Percentiles rank a stretch among this genome's conserved stretches.
Evolutionary conservation across 2,329 filamentous ascomycete species (phyloP).

Genomic region (Coleophoma eucalyptorum): DNA sequence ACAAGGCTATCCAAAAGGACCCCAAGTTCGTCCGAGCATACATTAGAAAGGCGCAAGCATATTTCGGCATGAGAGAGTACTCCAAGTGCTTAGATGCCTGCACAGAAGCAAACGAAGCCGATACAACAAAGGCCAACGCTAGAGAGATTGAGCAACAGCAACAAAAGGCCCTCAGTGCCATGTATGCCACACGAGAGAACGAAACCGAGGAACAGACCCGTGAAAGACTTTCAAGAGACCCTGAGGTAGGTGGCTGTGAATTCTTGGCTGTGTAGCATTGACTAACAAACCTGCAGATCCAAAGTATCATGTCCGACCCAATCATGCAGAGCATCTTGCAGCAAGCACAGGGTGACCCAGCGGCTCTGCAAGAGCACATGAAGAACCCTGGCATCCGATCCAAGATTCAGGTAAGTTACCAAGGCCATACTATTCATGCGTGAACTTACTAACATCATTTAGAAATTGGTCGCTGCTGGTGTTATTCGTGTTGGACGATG

Average conservation of each 20-base stretch:
- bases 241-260: conserved; percentile 62
- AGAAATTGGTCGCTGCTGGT: conserved; percentile 79
- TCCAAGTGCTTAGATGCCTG: conserved; percentile 91
- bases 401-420: conserved; percentile 66
- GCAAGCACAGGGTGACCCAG: conserved; percentile 90
- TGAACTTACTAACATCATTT: not conserved
- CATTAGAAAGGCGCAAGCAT: conserved; percentile 91
- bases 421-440: no score
- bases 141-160: conserved; percentile 92
- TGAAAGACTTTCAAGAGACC: conserved; percentile 84
- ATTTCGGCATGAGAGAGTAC: conserved; percentile 98
- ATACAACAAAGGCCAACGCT: conserved; percentile 72
- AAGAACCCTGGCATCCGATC: conserved; percentile 79
- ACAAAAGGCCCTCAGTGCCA: conserved; percentile 85
- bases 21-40: conserved; percentile 92
- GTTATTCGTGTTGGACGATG: conserved; percentile 73
- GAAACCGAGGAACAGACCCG: conserved; percentile 96
- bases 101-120: conserved; percentile 73
- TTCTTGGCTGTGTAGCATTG: not conserved
- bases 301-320: conserved; percentile 87
- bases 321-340: conserved; percentile 98
- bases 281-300: conserved; percentile 51
- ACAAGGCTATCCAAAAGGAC: conserved; percentile 86
- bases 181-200: conserved; percentile 87
- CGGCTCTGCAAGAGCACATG: conserved; percentile 95